phyloP scores from a whole-genome alignment of 2,329 filamentous ascomycete genomes.

The Talaromyces albobiverticillius region DNA sequence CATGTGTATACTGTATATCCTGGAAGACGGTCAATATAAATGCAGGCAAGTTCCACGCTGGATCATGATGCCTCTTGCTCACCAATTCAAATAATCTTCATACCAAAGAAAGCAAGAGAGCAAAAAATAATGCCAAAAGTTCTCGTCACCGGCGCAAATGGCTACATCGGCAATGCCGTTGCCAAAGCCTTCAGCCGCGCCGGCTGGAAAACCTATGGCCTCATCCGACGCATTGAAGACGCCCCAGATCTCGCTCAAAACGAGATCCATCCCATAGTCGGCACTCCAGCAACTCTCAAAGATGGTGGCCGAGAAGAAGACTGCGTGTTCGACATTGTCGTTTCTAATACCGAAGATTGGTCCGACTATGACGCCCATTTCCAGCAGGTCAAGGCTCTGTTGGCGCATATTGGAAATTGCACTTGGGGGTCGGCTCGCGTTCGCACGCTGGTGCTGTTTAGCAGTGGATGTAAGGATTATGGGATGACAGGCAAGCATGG shows the following conservation, averaged over 20 bases:
- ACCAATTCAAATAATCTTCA: background rate
- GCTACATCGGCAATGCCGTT: slow-evolving; percentile 14
- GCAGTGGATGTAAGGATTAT: slow-evolving; percentile 14
- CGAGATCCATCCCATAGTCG: slow-evolving; percentile 11
- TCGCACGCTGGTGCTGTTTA: slow-evolving; percentile 8
- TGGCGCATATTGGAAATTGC: slow-evolving; percentile 4
- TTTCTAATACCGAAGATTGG: slow-evolving; percentile 15
- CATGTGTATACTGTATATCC: background rate
- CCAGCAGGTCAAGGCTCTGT: slow-evolving; percentile 3
- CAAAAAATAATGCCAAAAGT: slow-evolving; percentile 4
- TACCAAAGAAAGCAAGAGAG: background rate
- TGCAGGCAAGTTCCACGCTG: background rate
- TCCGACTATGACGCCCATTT: slow-evolving; percentile 13
- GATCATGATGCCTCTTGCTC: too few relatives aligned
- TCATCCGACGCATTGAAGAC: slow-evolving; percentile 13
- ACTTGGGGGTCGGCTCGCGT: background rate
- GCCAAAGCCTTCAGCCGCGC: slow-evolving; percentile 13
- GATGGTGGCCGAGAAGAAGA: background rate
- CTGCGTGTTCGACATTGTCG: slow-evolving; percentile 8
- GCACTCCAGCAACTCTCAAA: background rate
- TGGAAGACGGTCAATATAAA: background rate
- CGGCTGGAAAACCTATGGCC: slow-evolving; percentile 14
- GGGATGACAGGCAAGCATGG: slow-evolving; percentile 9
- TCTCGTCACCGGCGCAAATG: slow-evolving; percentile 12
- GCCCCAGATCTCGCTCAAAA: slow-evolving; percentile 14